A percentile compares a stretch with the other conserved stretches of the same genome.
Conservation (phyloP, 148 eudicot genomes). For the Diospyros lotus region DNA sequence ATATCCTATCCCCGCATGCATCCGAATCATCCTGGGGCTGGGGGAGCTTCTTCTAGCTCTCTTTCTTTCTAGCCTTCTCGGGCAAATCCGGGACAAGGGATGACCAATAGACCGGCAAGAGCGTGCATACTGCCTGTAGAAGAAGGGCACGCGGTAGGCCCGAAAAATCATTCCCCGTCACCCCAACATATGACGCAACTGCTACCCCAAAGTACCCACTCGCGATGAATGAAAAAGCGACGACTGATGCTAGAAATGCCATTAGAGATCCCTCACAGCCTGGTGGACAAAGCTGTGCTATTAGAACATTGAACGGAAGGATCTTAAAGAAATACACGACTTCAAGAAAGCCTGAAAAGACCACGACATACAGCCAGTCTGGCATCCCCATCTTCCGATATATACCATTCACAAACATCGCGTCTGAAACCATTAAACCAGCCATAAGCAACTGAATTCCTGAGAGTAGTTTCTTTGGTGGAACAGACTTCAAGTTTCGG, state of each 20-base stretch:
- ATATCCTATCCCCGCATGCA: no score
- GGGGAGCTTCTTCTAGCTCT: no score
- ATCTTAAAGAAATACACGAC: slow-evolving; percentile 68
- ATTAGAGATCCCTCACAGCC: slow-evolving; percentile 92
- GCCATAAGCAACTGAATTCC: slow-evolving; percentile 68
- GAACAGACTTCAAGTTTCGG: slow-evolving; percentile 43
- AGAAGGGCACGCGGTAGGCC: slow-evolving; percentile 57
- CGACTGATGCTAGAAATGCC: slow-evolving; percentile 86
- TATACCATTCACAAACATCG: slow-evolving; percentile 63
- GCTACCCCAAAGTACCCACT: slow-evolving; percentile 89
- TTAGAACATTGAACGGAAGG: slow-evolving; percentile 66
- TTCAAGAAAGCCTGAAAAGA: slow-evolving; percentile 72
- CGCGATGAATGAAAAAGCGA: slow-evolving; percentile 74
- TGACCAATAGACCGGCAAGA: slow-evolving; percentile 64
- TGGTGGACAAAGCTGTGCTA: slow-evolving; percentile 82
- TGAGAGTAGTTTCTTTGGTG: slow-evolving; percentile 64
- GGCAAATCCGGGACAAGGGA: slow-evolving; percentile 52
- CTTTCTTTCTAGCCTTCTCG: slow-evolving; percentile 20
- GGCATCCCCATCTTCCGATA: slow-evolving; percentile 62
- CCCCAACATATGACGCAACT: slow-evolving; percentile 60
- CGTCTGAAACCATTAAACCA: slow-evolving; percentile 73
- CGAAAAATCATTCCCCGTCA: slow-evolving; percentile 64
- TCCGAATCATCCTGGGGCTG: no score
- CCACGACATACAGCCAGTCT: slow-evolving; percentile 60
- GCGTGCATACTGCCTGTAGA: slow-evolving; percentile 66